phyloP scores from a whole-genome alignment of 441 rosid genomes.

The Cnidoscolus chayamansa region DNA sequence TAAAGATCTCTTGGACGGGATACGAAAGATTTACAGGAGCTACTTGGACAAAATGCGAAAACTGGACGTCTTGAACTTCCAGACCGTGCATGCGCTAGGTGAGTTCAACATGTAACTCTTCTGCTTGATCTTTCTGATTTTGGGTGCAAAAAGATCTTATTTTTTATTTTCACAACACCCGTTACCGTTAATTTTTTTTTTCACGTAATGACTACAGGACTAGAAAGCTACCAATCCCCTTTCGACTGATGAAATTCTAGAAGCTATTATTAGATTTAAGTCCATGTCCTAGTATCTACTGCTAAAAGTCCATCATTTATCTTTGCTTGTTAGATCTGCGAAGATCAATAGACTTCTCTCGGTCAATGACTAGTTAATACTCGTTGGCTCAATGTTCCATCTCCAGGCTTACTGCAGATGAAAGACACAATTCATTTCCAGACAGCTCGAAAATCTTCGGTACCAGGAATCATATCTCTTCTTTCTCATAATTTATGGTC shows the following conservation, averaged over 20 bases:
- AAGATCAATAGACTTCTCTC: background rate
- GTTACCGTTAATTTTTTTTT: background rate
- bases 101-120: conserved; percentile 19
- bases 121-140: background rate
- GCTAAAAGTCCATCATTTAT: conserved; percentile 10
- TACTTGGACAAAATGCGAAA: conserved; percentile 64
- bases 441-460: conserved; percentile 21
- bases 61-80: conserved; percentile 66
- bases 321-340: background rate
- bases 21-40: conserved; percentile 61
- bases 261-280: conserved; percentile 20
- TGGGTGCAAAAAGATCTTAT: background rate
- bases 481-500: conserved; percentile 41
- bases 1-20: conserved; percentile 47
- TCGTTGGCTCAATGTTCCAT: background rate
- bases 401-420: conserved; percentile 53
- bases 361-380: background rate
- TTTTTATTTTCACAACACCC: background rate
- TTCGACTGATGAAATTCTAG: conserved; percentile 12
- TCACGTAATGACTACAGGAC: background rate
- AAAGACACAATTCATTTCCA: conserved; percentile 32
- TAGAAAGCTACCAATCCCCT: background rate
- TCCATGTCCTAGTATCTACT: conserved; percentile 16
- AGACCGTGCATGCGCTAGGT: conserved; percentile 74
- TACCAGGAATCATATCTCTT: conserved; percentile 27